A percentile compares a stretch with the other conserved stretches of the same genome.
Conservation (phyloP, 2,329 filamentous ascomycete genomes). For the Cercospora sp. region DNA sequence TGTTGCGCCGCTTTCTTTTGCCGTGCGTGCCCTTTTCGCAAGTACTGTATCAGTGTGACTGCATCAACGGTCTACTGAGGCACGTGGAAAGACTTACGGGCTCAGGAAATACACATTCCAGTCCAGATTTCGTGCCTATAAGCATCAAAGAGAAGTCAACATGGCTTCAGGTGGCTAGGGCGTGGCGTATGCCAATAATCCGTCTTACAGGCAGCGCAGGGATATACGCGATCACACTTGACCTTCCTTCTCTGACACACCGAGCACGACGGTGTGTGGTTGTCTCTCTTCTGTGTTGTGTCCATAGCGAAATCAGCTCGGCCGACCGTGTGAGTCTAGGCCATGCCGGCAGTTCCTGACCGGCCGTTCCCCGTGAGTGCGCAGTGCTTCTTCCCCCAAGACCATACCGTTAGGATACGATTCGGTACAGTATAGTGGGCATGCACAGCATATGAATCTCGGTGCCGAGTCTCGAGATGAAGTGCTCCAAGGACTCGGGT, state of each 20-base stretch:
- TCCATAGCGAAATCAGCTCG: slow-evolving; percentile 9
- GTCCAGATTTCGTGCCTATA: slow-evolving; percentile 26
- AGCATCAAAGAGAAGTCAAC: background rate
- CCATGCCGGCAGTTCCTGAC: slow-evolving; percentile 3
- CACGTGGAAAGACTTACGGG: background rate
- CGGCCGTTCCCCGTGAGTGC: slow-evolving; percentile 1
- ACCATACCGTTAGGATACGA: background rate
- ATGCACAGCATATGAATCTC: slow-evolving; percentile 10
- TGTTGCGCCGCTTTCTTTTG: slow-evolving; percentile 26
- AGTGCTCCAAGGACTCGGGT: slow-evolving; percentile 5
- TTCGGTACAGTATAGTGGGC: background rate
- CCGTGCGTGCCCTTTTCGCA: slow-evolving; percentile 16
- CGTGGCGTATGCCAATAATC: background rate
- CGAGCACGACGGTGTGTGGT: slow-evolving; percentile 32
- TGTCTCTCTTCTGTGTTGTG: slow-evolving; percentile 27
- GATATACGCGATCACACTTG: slow-evolving; percentile 30
- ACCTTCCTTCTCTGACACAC: slow-evolving; percentile 32
- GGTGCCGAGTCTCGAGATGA: slow-evolving; percentile 6
- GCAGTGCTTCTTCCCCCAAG: slow-evolving; percentile 3
- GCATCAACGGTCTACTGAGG: background rate
- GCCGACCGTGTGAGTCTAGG: slow-evolving; percentile 4
- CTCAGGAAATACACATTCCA: slow-evolving; percentile 26
- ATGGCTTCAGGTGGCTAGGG: background rate
- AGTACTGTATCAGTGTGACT: slow-evolving; percentile 16
- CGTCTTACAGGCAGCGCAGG: slow-evolving; percentile 15